phyloP scores from a whole-genome alignment of 2,329 filamentous ascomycete species.

The Thelonectria olida region DNA sequence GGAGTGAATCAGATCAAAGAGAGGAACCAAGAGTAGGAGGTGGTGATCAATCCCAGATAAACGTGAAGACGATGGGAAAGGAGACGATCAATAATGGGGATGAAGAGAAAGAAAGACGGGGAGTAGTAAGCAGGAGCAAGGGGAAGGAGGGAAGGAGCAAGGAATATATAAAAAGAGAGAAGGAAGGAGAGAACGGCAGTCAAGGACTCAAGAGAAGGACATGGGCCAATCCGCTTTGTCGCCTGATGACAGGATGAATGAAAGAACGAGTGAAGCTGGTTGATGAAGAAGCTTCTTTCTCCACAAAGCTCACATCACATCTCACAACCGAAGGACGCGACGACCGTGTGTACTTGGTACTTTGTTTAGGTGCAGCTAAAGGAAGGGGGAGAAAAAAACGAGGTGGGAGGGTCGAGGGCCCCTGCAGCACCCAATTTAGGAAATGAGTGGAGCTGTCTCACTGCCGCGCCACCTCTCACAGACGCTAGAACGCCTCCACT shows the following conservation, averaged over 20 bases:
- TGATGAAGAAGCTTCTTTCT: constrained; percentile 9
- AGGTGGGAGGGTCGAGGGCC: background rate
- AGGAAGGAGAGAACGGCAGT: constrained; percentile 16
- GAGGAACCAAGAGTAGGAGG: constrained; percentile 1
- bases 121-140: constrained; percentile 21
- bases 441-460: background rate
- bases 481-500: background rate
- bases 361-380: background rate
- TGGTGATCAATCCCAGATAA: background rate
- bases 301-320: constrained; percentile 6
- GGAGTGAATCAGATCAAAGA: background rate
- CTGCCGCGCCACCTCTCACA: constrained; percentile 21
- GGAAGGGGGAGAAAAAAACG: constrained; percentile 14
- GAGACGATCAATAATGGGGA: background rate
- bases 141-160: constrained; percentile 15
- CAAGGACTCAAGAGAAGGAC: background rate
- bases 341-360: no score
- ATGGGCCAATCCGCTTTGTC: constrained; percentile 9
- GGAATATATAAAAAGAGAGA: constrained; percentile 10
- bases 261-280: constrained; percentile 1
- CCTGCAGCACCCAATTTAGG: background rate
- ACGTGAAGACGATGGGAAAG: background rate
- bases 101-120: constrained; percentile 12
- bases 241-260: constrained; percentile 13
- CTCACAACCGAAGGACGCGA: background rate